Evolutionary conservation across 768 basidiomycete species (phyloP), one percentile per base, ranked within the genome.

Genomic region (Amanita pseudoporphyria): DNA sequence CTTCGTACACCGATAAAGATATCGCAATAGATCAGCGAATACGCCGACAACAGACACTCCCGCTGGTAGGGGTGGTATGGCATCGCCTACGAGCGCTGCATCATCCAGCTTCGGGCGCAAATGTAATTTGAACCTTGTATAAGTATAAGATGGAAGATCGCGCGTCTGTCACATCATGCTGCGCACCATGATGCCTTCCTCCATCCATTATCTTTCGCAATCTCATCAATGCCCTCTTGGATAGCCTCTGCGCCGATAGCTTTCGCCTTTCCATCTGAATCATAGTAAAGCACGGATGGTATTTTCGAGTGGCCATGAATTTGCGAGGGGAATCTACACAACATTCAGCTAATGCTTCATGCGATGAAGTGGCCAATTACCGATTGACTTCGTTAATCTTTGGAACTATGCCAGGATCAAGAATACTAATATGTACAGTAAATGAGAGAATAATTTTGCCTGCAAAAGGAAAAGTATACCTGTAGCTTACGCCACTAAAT

Each of bases 401-500:
- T 7, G 66, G 67, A 3, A 60, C 50, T 40, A 54, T 43, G 10
- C 62, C 64, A 9, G 65, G 66, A 50, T 67, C 61, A 6, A 75
- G 60, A 46, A 74, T 58, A 33, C 59, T 67, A 45, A 24, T 31
- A 32, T 13, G n/a, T 38, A 41, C 0, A 35, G 50, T 49, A 1
- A 35, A 16, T 28, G 24, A 43, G 7, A 3, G 26, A 14, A 9
- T 6, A 19, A 38, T 36, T 9, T 37, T 10, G 1, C 4, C 22
- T 38, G 0, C 16, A 12, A 31, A 28, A n/a, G 10, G n/a, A 36
- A 37, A 14, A 3, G 14, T 46, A 14, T 35, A 63, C 64, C 61
- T 58, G 52, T 77, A 77, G 0, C 71, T 73, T 7, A 77, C 63
- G 3, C 73, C 73, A 30, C 75, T 76, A 41, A 61, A 76, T 2